These are phyloP conservation scores for Puccinellia tenuiflora DNA, from an alignment of 176 grass and related monocot genomes.

Conservation along the genomic window DNA sequence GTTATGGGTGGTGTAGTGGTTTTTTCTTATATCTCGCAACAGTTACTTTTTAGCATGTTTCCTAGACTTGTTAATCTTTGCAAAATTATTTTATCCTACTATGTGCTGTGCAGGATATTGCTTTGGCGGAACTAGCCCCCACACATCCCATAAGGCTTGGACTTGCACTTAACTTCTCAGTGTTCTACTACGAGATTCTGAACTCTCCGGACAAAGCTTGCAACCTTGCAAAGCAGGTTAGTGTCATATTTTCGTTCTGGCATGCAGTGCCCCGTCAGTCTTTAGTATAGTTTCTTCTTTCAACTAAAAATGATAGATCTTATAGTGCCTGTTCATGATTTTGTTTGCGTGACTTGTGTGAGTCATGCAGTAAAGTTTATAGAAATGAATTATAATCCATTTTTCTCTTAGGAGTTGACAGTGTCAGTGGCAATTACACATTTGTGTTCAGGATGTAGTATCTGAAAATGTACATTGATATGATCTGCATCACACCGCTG, in stretches of 20 bases:
- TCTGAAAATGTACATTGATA: neutral
- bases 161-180: constrained; percentile 86
- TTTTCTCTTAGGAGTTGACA: neutral
- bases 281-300: neutral
- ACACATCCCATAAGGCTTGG: constrained; percentile 87
- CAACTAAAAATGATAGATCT: neutral
- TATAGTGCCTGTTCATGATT: neutral
- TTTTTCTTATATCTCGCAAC: neutral
- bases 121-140: constrained; percentile 65
- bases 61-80: neutral
- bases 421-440: neutral
- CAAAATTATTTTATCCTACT: neutral
- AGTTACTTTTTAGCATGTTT: neutral
- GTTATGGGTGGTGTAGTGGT: neutral
- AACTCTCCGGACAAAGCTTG: constrained; percentile 88
- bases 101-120: constrained; percentile 60
- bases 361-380: neutral
- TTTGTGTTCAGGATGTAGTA: neutral
- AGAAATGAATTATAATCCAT: neutral
- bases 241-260: neutral
- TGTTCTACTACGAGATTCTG: constrained; percentile 91
- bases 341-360: neutral
- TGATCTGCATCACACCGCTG: neutral
- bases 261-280: neutral
- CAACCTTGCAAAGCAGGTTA: constrained; percentile 85